These are phyloP conservation scores for Carex myosuroides DNA, from an alignment of 176 grass and related monocot genomes.

Conservation along the genomic window DNA sequence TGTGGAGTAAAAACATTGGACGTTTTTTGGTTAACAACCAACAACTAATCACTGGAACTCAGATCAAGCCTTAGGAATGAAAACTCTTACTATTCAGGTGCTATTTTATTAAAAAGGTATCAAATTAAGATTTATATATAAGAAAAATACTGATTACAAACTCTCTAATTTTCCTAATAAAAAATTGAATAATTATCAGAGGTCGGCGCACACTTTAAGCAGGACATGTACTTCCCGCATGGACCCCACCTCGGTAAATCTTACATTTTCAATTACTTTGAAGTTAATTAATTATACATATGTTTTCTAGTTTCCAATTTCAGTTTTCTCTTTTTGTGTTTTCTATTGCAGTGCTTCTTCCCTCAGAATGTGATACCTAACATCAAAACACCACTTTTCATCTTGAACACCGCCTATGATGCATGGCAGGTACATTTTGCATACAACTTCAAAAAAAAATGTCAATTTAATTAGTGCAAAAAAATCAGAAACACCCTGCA, in stretches of 20 bases:
- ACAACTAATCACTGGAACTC: neutral
- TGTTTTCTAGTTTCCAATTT: neutral
- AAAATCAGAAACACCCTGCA: neutral
- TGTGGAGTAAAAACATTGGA: neutral
- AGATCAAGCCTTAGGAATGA: neutral
- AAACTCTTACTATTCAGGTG: neutral
- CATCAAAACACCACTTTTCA: constrained; percentile 70
- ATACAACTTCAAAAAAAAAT: neutral
- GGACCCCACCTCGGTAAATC: constrained; percentile 61
- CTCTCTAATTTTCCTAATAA: neutral
- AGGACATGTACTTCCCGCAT: constrained; percentile 64
- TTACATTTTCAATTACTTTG: neutral
- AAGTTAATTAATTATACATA: neutral
- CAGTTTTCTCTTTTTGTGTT: constrained; percentile 1
- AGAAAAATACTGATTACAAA: neutral
- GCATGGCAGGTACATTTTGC: constrained; percentile 74
- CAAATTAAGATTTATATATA: neutral
- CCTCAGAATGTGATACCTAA: constrained; percentile 69
- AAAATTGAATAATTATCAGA: constrained; percentile 32
- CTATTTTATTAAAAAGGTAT: neutral
- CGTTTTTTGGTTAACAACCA: neutral
- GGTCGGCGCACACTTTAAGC: constrained; percentile 62
- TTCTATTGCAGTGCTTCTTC: constrained; percentile 84
- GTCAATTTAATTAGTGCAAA: neutral
- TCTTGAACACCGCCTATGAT: constrained; percentile 92